phyloP scores from a whole-genome alignment of 208 protist species.

The Trypanosomatidae sp. region DNA sequence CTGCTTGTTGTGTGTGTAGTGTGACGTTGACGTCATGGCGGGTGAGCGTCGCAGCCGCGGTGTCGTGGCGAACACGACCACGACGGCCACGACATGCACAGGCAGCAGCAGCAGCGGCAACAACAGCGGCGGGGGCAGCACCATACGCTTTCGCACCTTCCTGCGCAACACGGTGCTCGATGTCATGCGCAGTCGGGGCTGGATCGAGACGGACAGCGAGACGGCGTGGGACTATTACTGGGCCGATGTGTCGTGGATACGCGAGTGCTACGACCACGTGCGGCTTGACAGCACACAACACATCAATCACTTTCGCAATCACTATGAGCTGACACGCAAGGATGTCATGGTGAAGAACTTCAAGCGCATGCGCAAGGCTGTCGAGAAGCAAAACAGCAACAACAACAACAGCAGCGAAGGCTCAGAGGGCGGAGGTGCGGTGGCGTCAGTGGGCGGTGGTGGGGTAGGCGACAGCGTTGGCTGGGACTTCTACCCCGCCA shows the following conservation, averaged over 20 bases:
- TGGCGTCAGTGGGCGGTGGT: conserved; percentile 56
- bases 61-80: not conserved
- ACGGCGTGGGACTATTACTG: conserved; percentile 89
- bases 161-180: conserved; percentile 86
- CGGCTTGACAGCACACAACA: conserved; percentile 77
- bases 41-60: not conserved
- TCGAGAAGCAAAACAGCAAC: too few relatives aligned
- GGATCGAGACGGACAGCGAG: conserved; percentile 88
- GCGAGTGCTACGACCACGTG: conserved; percentile 84
- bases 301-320: conserved; percentile 94
- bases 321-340: conserved; percentile 95
- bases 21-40: not conserved
- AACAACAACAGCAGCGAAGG: too few relatives aligned
- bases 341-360: conserved; percentile 94
- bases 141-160: conserved; percentile 76
- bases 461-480: conserved; percentile 57
- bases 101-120: conserved; percentile 8
- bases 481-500: conserved; percentile 92
- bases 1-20: not conserved
- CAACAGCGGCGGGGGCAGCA: conserved; percentile 15
- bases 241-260: conserved; percentile 89
- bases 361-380: conserved; percentile 82
- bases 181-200: conserved; percentile 85
- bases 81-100: conserved; percentile 7
- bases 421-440: conserved; percentile 72